Evolutionary conservation across 495 filamentous ascomycete species (phyloP).

Genomic region (Penicillium subrubescens): DNA sequence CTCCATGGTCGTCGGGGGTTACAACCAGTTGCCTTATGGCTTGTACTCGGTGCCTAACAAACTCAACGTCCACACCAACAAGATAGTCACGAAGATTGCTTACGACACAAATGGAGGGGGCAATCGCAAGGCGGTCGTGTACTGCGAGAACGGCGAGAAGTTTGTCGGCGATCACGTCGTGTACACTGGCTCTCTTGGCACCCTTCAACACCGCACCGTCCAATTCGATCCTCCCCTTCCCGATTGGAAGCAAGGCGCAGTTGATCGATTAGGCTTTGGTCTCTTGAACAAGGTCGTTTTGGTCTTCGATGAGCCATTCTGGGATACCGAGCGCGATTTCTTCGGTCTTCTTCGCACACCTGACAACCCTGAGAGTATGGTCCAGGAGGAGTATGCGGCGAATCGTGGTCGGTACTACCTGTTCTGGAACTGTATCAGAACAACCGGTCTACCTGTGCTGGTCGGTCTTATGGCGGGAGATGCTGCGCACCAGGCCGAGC

Average conservation of each 20-base stretch:
- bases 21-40: slow-evolving; percentile 84
- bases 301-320: slow-evolving; percentile 88
- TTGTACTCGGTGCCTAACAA: slow-evolving; percentile 73
- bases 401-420: slow-evolving; percentile 87
- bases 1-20: slow-evolving; percentile 88
- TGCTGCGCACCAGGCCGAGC: slow-evolving; percentile 85
- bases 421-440: slow-evolving; percentile 94
- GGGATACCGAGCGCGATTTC: slow-evolving; percentile 90
- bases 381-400: slow-evolving; percentile 62
- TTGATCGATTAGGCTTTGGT: slow-evolving; percentile 89
- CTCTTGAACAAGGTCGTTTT: slow-evolving; percentile 94
- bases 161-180: slow-evolving; percentile 86
- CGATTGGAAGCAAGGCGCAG: slow-evolving; percentile 78
- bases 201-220: slow-evolving; percentile 76
- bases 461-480: slow-evolving; percentile 96
- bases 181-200: slow-evolving; percentile 84
- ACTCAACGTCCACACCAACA: slow-evolving; percentile 76
- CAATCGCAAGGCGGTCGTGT: slow-evolving; percentile 57
- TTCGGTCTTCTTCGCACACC: slow-evolving; percentile 86
- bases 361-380: slow-evolving; percentile 51
- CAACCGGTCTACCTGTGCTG: slow-evolving; percentile 81
- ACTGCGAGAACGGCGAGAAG: slow-evolving; percentile 75
- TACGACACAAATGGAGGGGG: slow-evolving; percentile 55
- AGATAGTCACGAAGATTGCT: slow-evolving; percentile 66
- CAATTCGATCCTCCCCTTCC: slow-evolving; percentile 84